phyloP scores from a whole-genome alignment of 768 basidiomycete species.

The Porphyrellus cyaneotinctus region DNA sequence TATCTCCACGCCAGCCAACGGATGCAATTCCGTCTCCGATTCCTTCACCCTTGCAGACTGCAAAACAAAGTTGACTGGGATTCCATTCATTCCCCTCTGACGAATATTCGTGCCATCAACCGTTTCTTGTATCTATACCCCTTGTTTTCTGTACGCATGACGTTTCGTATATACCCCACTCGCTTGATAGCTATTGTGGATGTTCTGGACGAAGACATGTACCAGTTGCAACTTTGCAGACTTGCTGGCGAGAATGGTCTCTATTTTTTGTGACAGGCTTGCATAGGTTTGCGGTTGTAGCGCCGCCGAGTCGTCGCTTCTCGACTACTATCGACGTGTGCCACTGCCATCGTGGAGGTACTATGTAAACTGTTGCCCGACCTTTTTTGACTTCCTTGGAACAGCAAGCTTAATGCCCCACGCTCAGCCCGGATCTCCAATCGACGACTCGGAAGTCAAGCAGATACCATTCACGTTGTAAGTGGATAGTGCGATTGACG shows the following conservation, averaged over 20 bases:
- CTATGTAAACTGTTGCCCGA: too few species aligned
- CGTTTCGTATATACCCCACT: constrained; percentile 22
- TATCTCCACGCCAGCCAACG: constrained; percentile 33
- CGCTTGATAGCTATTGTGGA: constrained; percentile 3
- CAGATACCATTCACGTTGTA: constrained; percentile 44
- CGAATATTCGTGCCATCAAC: constrained; percentile 13
- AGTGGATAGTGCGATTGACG: constrained; percentile 14
- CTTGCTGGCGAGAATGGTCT: too few species aligned
- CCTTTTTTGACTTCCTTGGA: too few species aligned
- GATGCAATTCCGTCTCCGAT: constrained; percentile 13
- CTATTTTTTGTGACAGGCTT: too few species aligned
- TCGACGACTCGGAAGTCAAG: too few species aligned
- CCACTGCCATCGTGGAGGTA: too few species aligned
- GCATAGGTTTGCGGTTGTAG: too few species aligned
- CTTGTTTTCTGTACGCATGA: constrained; percentile 5
- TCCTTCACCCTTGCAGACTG: constrained; percentile 21
- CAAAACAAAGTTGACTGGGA: constrained; percentile 21
- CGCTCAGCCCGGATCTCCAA: too few species aligned
- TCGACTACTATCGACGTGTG: too few species aligned
- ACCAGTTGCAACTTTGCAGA: background rate
- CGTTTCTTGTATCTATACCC: constrained; percentile 29
- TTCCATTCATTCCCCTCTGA: background rate
- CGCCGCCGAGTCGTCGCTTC: too few species aligned
- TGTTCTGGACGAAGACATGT: background rate
- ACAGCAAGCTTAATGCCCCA: background rate